Evolutionary conservation across 805 yeast genomes (phyloP), one percentile per base, ranked within the genome.

Genomic region (Saccharomycopsis fermentans): DNA sequence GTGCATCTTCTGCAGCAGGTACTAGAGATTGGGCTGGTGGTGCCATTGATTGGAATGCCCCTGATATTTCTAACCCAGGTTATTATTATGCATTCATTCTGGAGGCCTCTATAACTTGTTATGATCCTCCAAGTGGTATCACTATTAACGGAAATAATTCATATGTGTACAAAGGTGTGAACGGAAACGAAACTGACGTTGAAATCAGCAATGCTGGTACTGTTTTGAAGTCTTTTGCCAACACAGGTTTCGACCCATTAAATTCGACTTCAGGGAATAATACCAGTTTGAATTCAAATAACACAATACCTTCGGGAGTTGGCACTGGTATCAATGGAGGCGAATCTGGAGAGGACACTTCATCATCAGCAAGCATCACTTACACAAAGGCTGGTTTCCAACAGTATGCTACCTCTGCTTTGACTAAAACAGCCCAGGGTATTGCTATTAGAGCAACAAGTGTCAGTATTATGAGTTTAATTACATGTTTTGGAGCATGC

Each of bases 11-110:
- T 34, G 78, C 77, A 66, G 80, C 79, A 24, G 91, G 91, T 75
- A 85, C 90, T 14, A 76, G 80, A 62, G 86, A 77, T 59, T 90
- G 91, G 91, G 87, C 96, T 39, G 96, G 96, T 73, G 97, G 97
- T 73, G 75, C 63, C 32, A 82, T 91, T 62, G 76, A 88, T 74
- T 91, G 97, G 97, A 72, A 85, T 69, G 79, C 91, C 14, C 69
- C 76, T 2, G 97, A 90, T 71, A 80, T 90, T 59, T 66, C 75
- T 61, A 74, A 86, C 59, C 80, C 84, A 55, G 97, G 97, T n/a
- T 91, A 90, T 74, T 85, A 81, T 74, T 89, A 82, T 69, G 83
- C 87, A 29, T 76, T 79, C 59, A 66, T 91, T 53, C 75, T 83
- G 65, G 77, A 79, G 52, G 75, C 89, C 39, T 74, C 77, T 16